These are phyloP conservation scores for Tetracladium setigerum DNA, from an alignment of 495 filamentous ascomycete species.

Conservation along the genomic window DNA sequence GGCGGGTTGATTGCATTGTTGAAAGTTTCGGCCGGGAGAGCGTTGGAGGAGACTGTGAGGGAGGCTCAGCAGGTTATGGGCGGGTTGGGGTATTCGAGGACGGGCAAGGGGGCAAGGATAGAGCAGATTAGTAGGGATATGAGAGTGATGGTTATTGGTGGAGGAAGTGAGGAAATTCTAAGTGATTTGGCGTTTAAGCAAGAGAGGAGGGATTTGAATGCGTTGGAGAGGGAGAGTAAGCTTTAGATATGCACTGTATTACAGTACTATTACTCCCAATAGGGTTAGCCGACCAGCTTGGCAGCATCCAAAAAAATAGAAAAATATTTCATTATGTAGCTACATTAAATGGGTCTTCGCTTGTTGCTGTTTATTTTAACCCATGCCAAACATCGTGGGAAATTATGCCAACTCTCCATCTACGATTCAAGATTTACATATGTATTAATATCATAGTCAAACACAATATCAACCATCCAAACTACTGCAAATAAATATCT, in stretches of 20 bases:
- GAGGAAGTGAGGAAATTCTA: slow-evolving; percentile 52
- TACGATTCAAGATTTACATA: too few species aligned
- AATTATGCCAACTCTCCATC: too few species aligned
- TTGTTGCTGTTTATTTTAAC: too few species aligned
- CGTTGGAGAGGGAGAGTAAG: background rate
- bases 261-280: too few species aligned
- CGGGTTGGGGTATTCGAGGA: slow-evolving; percentile 46
- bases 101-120: slow-evolving; percentile 41
- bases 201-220: slow-evolving; percentile 27
- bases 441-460: too few species aligned
- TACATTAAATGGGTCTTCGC: too few species aligned
- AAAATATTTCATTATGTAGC: too few species aligned
- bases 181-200: slow-evolving; percentile 42
- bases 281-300: too few species aligned
- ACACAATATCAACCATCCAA: too few species aligned
- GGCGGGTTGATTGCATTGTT: slow-evolving; percentile 24
- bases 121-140: slow-evolving; percentile 52
- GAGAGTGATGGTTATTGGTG: slow-evolving; percentile 49
- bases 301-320: too few species aligned
- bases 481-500: too few species aligned
- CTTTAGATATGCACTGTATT: slow-evolving; percentile 13
- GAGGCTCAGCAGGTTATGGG: slow-evolving; percentile 58
- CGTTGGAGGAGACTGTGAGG: slow-evolving; percentile 47
- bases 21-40: slow-evolving; percentile 48
- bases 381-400: too few species aligned